Evolutionary conservation across 805 yeast species (phyloP).

Genomic region (Millerozyma acaciae): DNA sequence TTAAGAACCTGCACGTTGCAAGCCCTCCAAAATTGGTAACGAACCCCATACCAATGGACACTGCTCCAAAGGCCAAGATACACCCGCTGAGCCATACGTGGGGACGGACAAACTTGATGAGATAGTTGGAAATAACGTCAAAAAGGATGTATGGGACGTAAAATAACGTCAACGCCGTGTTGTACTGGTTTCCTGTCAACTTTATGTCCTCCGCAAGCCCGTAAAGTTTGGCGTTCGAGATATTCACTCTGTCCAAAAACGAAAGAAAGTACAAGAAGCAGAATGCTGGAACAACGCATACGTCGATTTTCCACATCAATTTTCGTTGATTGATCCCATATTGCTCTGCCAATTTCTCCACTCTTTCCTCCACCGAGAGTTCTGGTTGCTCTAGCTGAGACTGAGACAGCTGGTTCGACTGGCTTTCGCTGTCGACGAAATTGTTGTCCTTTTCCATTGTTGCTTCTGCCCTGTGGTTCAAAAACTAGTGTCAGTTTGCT

Average conservation of each 20-base stretch:
- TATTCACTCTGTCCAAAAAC: constrained; percentile 77
- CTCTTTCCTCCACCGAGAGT: too few relatives aligned
- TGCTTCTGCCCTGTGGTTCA: too few relatives aligned
- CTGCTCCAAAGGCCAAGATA: constrained; percentile 60
- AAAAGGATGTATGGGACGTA: constrained; percentile 67
- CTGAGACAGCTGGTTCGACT: too few relatives aligned
- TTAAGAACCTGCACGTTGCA: constrained; percentile 57
- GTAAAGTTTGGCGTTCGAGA: constrained; percentile 74
- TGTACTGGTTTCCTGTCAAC: constrained; percentile 56
- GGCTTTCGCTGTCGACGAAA: too few relatives aligned
- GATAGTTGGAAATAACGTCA: constrained; percentile 62
- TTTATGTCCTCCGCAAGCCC: constrained; percentile 57
- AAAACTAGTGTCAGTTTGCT: too few relatives aligned
- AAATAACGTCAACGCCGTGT: constrained; percentile 63
- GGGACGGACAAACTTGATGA: constrained; percentile 56
- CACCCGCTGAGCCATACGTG: constrained; percentile 60
- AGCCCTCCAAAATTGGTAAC: constrained; percentile 56
- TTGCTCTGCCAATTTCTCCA: constrained; percentile 20
- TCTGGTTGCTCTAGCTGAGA: too few relatives aligned
- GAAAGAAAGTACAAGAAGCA: constrained; percentile 71
- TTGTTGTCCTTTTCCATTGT: too few relatives aligned
- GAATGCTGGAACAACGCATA: constrained; percentile 73
- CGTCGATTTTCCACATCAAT: constrained; percentile 62
- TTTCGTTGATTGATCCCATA: constrained; percentile 49
- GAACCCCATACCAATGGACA: constrained; percentile 65